These are phyloP conservation scores for Aureobasidium lini DNA, from an alignment of 2,329 filamentous ascomycete species.

Conservation along the genomic window DNA sequence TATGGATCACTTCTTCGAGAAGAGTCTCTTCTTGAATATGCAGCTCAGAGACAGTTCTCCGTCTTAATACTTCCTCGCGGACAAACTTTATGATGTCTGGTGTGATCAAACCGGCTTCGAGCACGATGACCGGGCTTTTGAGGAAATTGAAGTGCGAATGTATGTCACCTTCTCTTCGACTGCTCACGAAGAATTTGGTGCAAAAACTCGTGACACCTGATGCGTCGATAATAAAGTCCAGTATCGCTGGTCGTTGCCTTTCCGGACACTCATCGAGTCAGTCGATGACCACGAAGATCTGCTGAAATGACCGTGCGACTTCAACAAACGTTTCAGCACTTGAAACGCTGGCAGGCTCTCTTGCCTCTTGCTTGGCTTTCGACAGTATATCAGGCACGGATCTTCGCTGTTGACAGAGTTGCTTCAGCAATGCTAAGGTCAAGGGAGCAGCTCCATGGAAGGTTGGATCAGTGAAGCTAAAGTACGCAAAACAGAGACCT, in stretches of 20 bases:
- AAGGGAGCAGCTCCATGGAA: neutral
- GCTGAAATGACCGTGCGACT: neutral
- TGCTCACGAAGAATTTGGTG: neutral
- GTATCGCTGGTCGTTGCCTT: neutral
- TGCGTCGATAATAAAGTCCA: neutral
- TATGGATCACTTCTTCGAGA: neutral
- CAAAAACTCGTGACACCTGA: no score
- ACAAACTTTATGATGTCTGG: neutral
- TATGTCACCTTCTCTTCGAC: neutral
- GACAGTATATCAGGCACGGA: neutral
- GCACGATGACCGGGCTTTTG: neutral
- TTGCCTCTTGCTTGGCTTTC: neutral
- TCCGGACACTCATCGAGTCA: neutral
- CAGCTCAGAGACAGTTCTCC: neutral
- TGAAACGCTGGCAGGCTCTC: neutral
- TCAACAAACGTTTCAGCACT: neutral
- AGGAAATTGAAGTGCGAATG: neutral
- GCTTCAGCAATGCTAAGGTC: neutral
- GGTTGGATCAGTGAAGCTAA: neutral
- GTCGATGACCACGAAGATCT: neutral
- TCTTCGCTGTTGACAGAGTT: neutral
- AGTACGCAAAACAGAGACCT: neutral
- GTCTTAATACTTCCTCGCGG: neutral
- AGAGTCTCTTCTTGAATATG: neutral
- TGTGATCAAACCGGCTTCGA: neutral